Base-by-base conservation (phyloP, 768 basidiomycete species). In the Lentinula raphanica region DNA sequence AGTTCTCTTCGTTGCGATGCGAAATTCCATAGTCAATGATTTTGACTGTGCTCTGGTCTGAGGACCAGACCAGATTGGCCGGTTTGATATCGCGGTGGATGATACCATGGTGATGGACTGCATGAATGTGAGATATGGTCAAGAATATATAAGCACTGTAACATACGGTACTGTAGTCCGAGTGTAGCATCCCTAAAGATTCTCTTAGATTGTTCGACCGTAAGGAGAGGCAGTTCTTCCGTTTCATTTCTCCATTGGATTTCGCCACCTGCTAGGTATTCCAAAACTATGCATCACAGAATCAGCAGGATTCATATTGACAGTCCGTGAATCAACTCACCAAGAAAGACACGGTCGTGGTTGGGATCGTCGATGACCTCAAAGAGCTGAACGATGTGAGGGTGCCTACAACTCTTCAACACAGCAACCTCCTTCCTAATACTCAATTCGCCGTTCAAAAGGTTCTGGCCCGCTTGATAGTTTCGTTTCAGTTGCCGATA, bases 71-170 rank as follows among this genome's bases (percentile, higher is more conserved):
- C 29, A 95, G 80, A 68, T 94, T 94, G 72, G 91, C 88, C 8
- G 93, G 93, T 69, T 95, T 94, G 66, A 95, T 83, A 67, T 95
- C 93, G 28, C 93, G 87, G 71, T 94, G 92, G 54, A 90, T 87
- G 70, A 95, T 92, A 60, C 75, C 74, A 58, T 71, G 68, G 48
- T 69, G 64, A 55, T 78, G 74, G 15, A 78, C 76, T 78, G 53
- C 23, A 38, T 6, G 51, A 29, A 27, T 25, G 56, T 58, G 17
- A 58, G 57, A 28, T 44, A 54, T 53, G 19, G 39, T 35, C 38
- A 51, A 36, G 13, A 45, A 27, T 15, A 36, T 44, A 19, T 44
- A 25, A 38, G 19, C 35, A 56, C 29, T 25, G 19, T 12, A 59
- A 31, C 76, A 21, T 46, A 79, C 76, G 62, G 63, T 75, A 77